Evolutionary conservation across 164 flowering plant genomes (phyloP), one percentile per base, ranked within the genome.

Genomic region (Aristolochia californica): DNA sequence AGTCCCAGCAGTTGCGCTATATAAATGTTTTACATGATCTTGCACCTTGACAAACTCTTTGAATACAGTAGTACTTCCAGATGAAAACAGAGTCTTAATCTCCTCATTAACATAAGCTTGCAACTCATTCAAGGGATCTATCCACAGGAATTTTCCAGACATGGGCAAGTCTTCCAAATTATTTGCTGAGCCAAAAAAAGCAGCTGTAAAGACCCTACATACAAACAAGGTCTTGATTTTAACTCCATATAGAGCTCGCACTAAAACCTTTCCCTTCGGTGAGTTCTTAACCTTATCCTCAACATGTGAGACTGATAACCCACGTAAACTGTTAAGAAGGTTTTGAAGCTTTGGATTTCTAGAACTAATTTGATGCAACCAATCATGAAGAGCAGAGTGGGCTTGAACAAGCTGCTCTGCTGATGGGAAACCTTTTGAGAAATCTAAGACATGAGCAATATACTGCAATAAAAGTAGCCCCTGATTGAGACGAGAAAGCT

Each of bases 161-260:
- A 79, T 76, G 43, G 67, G 66, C 70, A 83, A 66, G 28, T 80
- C 81, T 4, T 63, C 25, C 70, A 89, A 58, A 64, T 74, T 73
- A 62, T 76, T 68, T 2, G 74, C 34, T 13, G 89, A 79, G 26
- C 89, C 85, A 5, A 81, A 75, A 67, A 88, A 84, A 4, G 80
- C 81, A 34, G 85, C 78, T 43, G 75, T 68, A 62, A 84, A 85
- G 13, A 82, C 73, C 28, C 83, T 68, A 56, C 90, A 87, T 2
- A 89, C 62, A 65, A 84, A 84, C 34, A 84, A 59, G 1, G 93
- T 84, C 40, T 55, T 59, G 44, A 82, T 86, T 72, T 74, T 87
- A n/a, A 90, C 83, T 51, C 95, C 99, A 54, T 84, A 82, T 82
- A 93, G 72, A 12, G 96, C 97, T 2, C 73, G 84, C 88, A 94